A percentile compares a stretch with the other conserved stretches of the same genome.
Evolutionary conservation across 1,139 yeast species (phyloP).

Genomic region (Hyphopichia pseudoburtonii): DNA sequence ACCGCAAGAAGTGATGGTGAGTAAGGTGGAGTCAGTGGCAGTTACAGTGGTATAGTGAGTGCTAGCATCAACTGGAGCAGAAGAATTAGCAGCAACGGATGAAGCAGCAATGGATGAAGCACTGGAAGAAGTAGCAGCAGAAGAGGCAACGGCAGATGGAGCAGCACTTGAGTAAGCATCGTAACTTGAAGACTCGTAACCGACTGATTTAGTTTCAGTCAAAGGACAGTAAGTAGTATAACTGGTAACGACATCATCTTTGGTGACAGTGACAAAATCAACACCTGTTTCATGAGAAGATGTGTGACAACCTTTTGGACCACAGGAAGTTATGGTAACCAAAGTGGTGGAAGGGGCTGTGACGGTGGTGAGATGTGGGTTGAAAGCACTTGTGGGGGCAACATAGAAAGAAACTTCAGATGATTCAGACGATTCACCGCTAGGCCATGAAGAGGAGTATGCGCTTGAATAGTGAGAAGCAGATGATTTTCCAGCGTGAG

Average conservation of each 20-base stretch:
- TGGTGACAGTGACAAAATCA: constrained; percentile 15
- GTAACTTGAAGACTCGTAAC: too few species aligned
- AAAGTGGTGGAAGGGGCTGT: constrained; percentile 7
- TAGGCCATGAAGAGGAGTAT: background rate
- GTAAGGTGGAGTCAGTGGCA: constrained; percentile 7
- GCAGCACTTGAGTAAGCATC: too few species aligned
- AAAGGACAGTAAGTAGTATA: constrained; percentile 33
- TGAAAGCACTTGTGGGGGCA: too few species aligned
- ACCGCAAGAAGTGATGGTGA: constrained; percentile 24
- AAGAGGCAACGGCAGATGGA: constrained; percentile 3
- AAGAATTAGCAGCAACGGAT: constrained; percentile 1
- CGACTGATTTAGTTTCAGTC: constrained; percentile 10
- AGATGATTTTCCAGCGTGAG: background rate
- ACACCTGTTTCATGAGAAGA: constrained; percentile 27
- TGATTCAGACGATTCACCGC: constrained; percentile 1
- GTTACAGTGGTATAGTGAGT: constrained; percentile 1
- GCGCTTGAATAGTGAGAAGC: background rate
- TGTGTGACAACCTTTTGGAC: constrained; percentile 11
- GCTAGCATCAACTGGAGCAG: background rate
- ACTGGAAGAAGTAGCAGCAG: constrained; percentile 13
- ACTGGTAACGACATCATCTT: constrained; percentile 15
- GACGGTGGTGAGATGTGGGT: constrained; percentile 2
- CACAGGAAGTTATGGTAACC: constrained; percentile 24
- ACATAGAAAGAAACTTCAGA: constrained; percentile 7
- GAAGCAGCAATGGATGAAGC: constrained; percentile 22